A percentile compares a stretch with the other conserved stretches of the same genome.
phyloP scores from a whole-genome alignment of 139 green algal genomes.

The Yamagishiella unicocca region DNA sequence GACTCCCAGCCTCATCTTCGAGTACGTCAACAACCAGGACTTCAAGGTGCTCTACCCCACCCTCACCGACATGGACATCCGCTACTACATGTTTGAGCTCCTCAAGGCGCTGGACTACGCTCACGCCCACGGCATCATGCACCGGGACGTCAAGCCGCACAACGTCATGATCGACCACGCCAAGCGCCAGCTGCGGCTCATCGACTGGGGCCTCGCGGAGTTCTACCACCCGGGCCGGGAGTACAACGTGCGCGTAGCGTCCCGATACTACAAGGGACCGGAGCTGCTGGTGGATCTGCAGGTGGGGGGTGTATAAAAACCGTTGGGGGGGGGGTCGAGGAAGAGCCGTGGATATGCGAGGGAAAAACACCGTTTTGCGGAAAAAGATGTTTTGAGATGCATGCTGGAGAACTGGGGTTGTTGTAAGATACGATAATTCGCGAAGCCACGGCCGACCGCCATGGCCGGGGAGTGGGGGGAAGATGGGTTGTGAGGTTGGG shows the following conservation, averaged over 20 bases:
- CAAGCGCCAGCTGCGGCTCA: conserved; percentile 91
- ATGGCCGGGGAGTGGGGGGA: too few relatives aligned
- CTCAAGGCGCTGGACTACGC: conserved; percentile 96
- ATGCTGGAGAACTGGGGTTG: too few relatives aligned
- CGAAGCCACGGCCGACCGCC: too few relatives aligned
- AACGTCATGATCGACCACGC: conserved; percentile 99
- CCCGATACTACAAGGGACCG: conserved; percentile 78
- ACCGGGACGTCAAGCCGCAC: conserved; percentile 83
- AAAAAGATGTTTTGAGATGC: too few relatives aligned
- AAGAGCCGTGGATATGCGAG: too few relatives aligned
- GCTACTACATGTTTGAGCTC: conserved; percentile 98
- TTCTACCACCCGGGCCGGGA: conserved; percentile 96
- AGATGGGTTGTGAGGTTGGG: too few relatives aligned
- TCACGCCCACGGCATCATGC: conserved; percentile 93
- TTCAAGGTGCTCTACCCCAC: conserved; percentile 74
- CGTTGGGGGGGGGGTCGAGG: too few relatives aligned
- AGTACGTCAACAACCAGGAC: conserved; percentile 93
- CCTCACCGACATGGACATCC: conserved; percentile 95
- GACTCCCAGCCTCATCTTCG: conserved; percentile 96
- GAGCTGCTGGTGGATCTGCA: conserved; percentile 98
- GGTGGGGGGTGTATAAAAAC: conserved; percentile 36
- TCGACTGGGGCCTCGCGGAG: conserved; percentile 99
- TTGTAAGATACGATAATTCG: too few relatives aligned
- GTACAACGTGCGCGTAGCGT: conserved; percentile 99
- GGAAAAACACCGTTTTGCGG: too few relatives aligned